These are phyloP conservation scores for Lactarius sanguifluus DNA, from an alignment of 768 basidiomycete species.

Conservation along the genomic window DNA sequence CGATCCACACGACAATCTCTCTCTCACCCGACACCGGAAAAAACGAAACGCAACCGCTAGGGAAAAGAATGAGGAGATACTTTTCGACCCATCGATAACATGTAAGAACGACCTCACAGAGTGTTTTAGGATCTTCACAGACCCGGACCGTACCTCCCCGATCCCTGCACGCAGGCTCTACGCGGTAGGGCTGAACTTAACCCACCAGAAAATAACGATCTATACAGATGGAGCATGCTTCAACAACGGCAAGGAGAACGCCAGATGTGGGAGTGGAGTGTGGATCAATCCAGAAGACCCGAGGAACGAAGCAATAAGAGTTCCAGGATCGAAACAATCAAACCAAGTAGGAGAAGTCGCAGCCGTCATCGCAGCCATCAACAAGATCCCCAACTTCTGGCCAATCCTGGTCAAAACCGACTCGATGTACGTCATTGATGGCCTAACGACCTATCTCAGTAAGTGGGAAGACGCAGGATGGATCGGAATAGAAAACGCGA, in stretches of 20 bases:
- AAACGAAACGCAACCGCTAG: neutral
- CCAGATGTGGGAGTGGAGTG: no score
- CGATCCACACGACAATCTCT: no score
- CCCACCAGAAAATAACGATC: no score
- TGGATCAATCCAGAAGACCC: no score
- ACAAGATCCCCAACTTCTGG: rapidly evolving
- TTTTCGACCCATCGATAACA: no score
- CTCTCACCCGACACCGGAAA: no score
- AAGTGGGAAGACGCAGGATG: neutral
- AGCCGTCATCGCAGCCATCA: neutral
- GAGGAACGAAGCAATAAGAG: neutral
- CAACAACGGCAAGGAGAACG: no score
- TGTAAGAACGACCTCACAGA: neutral
- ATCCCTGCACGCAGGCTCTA: neutral
- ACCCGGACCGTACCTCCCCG: neutral
- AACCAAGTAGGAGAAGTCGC: neutral
- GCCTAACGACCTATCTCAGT: neutral
- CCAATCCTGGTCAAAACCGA: neutral
- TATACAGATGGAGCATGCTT: no score
- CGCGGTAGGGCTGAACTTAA: no score
- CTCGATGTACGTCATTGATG: neutral
- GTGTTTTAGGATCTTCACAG: conserved; percentile 8
- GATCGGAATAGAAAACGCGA: neutral
- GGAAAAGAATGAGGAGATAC: neutral
- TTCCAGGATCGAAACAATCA: neutral